Conservation (phyloP, 2,329 filamentous ascomycete species). For the Aphanoascus verrucosus region DNA sequence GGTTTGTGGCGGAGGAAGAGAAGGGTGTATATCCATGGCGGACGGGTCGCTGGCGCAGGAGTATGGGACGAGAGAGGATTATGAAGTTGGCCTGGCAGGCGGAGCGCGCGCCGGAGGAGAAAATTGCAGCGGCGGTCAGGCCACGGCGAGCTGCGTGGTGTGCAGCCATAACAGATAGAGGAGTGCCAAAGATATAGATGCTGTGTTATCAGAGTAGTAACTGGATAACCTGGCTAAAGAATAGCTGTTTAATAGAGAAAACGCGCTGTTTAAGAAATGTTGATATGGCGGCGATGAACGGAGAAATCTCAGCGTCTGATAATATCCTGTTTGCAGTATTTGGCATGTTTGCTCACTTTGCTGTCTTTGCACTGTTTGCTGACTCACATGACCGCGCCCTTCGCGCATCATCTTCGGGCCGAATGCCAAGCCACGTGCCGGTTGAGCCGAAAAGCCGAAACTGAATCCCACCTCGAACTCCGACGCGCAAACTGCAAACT, state of each 20-base stretch:
- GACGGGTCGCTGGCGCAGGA: background rate
- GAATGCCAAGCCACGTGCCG: background rate
- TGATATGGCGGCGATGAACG: background rate
- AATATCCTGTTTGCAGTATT: background rate
- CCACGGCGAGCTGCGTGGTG: background rate
- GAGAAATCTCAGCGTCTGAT: too few relatives aligned
- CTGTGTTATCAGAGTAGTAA: background rate
- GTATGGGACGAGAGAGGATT: background rate
- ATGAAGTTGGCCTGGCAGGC: background rate
- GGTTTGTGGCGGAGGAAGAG: conserved; percentile 1
- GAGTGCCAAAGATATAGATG: background rate
- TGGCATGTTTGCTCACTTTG: conserved; percentile 1
- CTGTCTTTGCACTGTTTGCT: background rate
- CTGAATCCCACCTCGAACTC: background rate
- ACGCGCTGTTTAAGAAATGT: background rate
- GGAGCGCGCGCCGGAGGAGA: background rate
- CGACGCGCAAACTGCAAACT: too few relatives aligned
- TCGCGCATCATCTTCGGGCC: background rate
- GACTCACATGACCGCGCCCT: too few relatives aligned
- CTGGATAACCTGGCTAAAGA: background rate
- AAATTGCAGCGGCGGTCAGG: background rate
- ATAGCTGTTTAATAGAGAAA: background rate
- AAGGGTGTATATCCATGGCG: background rate
- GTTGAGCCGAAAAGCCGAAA: background rate
- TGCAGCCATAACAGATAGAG: background rate